Percentiles rank a stretch among this genome's conserved stretches.
Evolutionary conservation across 108 stramenopile genomes (phyloP).

Genomic region (Cyclotella sp.): DNA sequence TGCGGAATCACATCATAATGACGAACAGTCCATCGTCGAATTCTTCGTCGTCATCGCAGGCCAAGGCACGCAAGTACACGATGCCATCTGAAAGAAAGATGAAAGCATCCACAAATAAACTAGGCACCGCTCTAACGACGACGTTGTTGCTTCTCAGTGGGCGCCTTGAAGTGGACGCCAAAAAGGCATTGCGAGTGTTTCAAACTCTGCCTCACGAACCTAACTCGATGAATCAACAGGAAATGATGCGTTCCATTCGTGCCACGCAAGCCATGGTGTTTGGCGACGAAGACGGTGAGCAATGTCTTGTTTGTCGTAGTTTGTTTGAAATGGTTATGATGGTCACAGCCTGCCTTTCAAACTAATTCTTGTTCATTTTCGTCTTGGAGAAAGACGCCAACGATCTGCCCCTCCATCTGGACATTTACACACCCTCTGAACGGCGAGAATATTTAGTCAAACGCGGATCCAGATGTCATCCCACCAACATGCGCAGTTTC

Average conservation of each 20-base stretch:
- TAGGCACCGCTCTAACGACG: too few relatives aligned
- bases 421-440: slow-evolving; percentile 50
- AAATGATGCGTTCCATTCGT: slow-evolving; percentile 30
- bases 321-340: not conserved
- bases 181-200: slow-evolving; percentile 24
- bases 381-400: not conserved
- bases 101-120: too few relatives aligned
- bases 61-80: too few relatives aligned
- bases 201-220: slow-evolving; percentile 42
- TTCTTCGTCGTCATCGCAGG: too few relatives aligned
- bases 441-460: slow-evolving; percentile 45
- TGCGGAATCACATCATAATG: too few relatives aligned
- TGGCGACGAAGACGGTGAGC: slow-evolving; percentile 17
- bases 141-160: too few relatives aligned
- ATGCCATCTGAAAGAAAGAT: too few relatives aligned
- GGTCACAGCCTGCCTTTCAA: not conserved
- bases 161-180: too few relatives aligned
- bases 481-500: slow-evolving; percentile 23
- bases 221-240: slow-evolving; percentile 17
- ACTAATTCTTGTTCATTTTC: not conserved
- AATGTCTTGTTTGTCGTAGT: not conserved
- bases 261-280: slow-evolving; percentile 48
- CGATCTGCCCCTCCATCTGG: slow-evolving; percentile 18
- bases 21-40: too few relatives aligned
- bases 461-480: slow-evolving; percentile 38